Percentiles rank a stretch among this genome's conserved stretches.
Evolutionary conservation across 2,329 filamentous ascomycete species (phyloP).

Genomic region (Hortaea sp.): DNA sequence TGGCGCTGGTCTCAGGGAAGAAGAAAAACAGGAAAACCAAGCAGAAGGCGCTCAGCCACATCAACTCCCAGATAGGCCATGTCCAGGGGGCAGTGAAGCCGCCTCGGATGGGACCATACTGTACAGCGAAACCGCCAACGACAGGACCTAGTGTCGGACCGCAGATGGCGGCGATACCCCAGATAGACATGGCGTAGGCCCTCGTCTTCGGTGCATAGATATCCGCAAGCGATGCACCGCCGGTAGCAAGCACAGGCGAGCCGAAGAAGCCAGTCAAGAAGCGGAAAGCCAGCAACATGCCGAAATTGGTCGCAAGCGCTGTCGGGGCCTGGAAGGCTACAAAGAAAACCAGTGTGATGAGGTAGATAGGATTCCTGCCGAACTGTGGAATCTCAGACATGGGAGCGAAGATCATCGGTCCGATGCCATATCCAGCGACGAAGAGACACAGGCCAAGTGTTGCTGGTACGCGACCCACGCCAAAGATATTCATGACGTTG

Average conservation of each 20-base stretch:
- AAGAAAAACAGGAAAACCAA: constrained; percentile 30
- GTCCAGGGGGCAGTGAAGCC: constrained; percentile 25
- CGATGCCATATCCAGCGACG: constrained; percentile 41
- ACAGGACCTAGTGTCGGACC: constrained; percentile 33
- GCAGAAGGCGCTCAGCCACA: constrained; percentile 31
- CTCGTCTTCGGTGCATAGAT: constrained; percentile 30
- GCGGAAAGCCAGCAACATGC: constrained; percentile 42
- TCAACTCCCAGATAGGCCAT: constrained; percentile 33
- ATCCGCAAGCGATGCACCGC: constrained; percentile 35
- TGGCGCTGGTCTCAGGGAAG: constrained; percentile 30
- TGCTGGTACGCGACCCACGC: constrained; percentile 35
- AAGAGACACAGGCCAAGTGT: constrained; percentile 42
- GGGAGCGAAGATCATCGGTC: constrained; percentile 37
- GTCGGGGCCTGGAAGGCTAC: constrained; percentile 40
- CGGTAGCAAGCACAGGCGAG: constrained; percentile 35
- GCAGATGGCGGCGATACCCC: constrained; percentile 31
- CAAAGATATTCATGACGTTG: constrained; percentile 34
- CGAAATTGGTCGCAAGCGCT: constrained; percentile 40
- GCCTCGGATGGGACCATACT: constrained; percentile 20
- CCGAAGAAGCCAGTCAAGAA: constrained; percentile 45
- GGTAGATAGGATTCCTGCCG: constrained; percentile 41
- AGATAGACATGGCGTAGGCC: constrained; percentile 31
- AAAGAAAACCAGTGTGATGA: constrained; percentile 39
- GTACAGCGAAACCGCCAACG: constrained; percentile 32
- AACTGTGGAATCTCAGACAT: constrained; percentile 41